Evolutionary conservation across 768 basidiomycete genomes (phyloP), one percentile per base, ranked within the genome.

Genomic region (Lentinula edodes): DNA sequence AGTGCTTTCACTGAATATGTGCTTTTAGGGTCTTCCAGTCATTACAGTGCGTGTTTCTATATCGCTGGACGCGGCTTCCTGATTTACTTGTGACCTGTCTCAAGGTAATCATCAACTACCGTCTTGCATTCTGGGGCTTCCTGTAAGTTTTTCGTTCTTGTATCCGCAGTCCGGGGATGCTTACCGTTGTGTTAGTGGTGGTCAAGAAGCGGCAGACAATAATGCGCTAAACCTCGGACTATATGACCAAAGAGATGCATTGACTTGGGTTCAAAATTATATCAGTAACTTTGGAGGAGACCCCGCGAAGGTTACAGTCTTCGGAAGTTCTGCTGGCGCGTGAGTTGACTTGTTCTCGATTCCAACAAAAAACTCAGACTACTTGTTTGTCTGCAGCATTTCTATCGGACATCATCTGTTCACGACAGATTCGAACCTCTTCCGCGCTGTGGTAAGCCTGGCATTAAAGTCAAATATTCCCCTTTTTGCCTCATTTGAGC

Each of bases 201-300:
- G 73, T 8, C 48, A 64, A 3, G 70, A 75, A 58, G 72, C 71
- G 5, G 61, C 55, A 0, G 52, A 57, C 3, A 65, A 62, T 12
- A 69, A 61, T 20, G 63, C 66, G 0, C 63, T 69, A 8, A 71
- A 71, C 55, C 66, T 72, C 52, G 71, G 72, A 8, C 61, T 73
- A 13, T 61, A 56, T n/a, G 72, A 73, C 43, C 68, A 69, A 63
- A 58, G 61, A 53, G 34, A 39, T 43, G 73, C 70, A 8, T 62
- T 72, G 2, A 52, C 36, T 5, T 73, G 71, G 80, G 74, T 82
- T 0, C 76, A 80, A 61, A 67, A 74, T 54, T 76, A 83, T 62
- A 78, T 82, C 58, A 68, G 64, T 39, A 67, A 71, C 0, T 83
- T 82, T 61, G 80, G 82, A 1, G 82, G 81, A 23, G 77, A 74